Evolutionary conservation across 192 early-diverging fungal genomes (phyloP).

Genomic region (Irineochytrium annulatum): DNA sequence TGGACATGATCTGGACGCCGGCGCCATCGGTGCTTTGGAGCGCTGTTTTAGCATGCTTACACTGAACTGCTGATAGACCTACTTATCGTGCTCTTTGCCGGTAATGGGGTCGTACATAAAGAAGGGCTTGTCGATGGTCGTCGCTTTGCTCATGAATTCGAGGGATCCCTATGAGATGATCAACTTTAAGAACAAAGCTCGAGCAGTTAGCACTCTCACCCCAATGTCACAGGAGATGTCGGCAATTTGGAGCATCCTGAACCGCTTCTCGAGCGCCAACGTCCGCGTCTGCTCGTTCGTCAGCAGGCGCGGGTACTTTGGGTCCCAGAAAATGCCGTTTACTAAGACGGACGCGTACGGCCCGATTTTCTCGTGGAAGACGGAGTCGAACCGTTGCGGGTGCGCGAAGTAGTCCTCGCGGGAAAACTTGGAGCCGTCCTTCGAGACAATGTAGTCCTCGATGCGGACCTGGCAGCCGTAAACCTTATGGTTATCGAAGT

Average conservation of each 20-base stretch:
- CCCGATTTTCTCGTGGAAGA: conserved; percentile 70
- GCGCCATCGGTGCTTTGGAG: conserved; percentile 55
- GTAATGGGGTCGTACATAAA: conserved; percentile 86
- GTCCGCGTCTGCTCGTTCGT: conserved; percentile 76
- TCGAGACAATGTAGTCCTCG: conserved; percentile 77
- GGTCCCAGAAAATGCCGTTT: conserved; percentile 95
- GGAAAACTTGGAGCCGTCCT: conserved; percentile 56
- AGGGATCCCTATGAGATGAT: conserved; percentile 66
- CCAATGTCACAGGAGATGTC: conserved; percentile 94
- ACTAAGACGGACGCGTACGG: conserved; percentile 85
- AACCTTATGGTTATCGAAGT: conserved; percentile 64
- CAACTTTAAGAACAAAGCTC: not conserved
- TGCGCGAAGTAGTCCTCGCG: conserved; percentile 68
- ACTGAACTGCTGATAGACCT: not conserved
- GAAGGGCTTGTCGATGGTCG: conserved; percentile 85
- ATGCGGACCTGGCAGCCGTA: conserved; percentile 78
- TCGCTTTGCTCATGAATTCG: conserved; percentile 88
- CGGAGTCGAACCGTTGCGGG: conserved; percentile 73
- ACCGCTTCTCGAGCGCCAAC: conserved; percentile 63
- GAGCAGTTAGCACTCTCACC: conserved; percentile 31
- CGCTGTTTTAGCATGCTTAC: too few relatives aligned
- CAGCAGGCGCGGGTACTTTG: conserved; percentile 78
- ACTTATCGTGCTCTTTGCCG: conserved; percentile 67
- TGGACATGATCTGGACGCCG: conserved; percentile 95
- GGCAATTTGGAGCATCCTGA: conserved; percentile 77